Evolutionary conservation across 495 filamentous ascomycete genomes (phyloP), one percentile per base, ranked within the genome.

Genomic region (Trypethelium eluteriae): DNA sequence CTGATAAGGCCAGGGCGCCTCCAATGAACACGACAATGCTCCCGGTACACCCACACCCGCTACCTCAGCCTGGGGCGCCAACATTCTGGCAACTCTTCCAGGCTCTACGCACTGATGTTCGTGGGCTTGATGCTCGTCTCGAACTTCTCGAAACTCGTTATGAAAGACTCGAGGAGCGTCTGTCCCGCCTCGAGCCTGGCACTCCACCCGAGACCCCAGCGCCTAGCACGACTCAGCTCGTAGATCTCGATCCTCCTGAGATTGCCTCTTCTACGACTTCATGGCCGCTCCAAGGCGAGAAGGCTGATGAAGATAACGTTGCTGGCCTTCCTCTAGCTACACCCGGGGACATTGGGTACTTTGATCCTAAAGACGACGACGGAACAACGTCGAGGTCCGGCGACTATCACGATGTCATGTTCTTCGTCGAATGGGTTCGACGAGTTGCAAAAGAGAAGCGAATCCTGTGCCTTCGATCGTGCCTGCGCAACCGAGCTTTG

Each of bases 201-300:
- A 59, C 53, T 3, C 53, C 53, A 9, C 53, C 53, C 4, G 53
- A 59, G 32, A 59, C 53, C 14, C 53, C 53, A 10, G 18, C 53
- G 3, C 53, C 53, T 36, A 35, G 5, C 18, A 59, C 32, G 6
- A 59, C 53, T 36, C 53, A 59, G 14, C 53, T 59, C 6, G 53
- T 59, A 0, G 53, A 59, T 59, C 53, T 59, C 32, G 53, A 59
- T 32, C 53, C 53, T 9, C 53, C 53, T 32, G 53, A 59, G 14
- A 59, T 59, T 14, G 53, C 53, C 53, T 59, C 53, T 10, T 59
- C 53, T 14, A 59, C 53, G 10, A 59, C 53, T 4, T 18, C 53
- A 1, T 59, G 53, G 53, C 53, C 53, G 11, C 53, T 59, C 10
- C 53, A 36, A 36, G 53, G 18, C 53, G 53, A 59, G 6, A 59